Conservation (phyloP, 306 rosid species). For the Pterocarpus santalinus region DNA sequence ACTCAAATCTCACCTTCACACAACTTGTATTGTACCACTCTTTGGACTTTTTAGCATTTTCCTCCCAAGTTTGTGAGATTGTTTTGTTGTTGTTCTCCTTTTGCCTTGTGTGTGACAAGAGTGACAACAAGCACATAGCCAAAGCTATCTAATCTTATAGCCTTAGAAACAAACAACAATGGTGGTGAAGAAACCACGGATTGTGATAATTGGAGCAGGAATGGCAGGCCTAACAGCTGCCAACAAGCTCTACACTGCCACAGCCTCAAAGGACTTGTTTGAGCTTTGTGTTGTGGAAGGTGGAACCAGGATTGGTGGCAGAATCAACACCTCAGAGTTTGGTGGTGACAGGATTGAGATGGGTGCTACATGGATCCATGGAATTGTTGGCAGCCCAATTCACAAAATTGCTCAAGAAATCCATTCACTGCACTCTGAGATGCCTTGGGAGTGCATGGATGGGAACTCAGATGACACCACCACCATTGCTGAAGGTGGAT, state of each 20-base stretch:
- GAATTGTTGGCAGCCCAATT: slow-evolving; percentile 90
- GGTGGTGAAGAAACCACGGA: slow-evolving; percentile 80
- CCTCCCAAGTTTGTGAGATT: slow-evolving; percentile 17
- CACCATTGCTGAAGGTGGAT: slow-evolving; percentile 86
- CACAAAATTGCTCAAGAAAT: slow-evolving; percentile 77
- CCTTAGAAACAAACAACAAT: slow-evolving; percentile 46
- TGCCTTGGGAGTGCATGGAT: slow-evolving; percentile 99
- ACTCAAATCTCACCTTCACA: slow-evolving; percentile 68
- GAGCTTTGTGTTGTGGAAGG: slow-evolving; percentile 89
- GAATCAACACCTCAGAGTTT: slow-evolving; percentile 90
- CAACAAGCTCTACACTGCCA: slow-evolving; percentile 75
- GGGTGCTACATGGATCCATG: slow-evolving; percentile 99
- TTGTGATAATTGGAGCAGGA: slow-evolving; percentile 96
- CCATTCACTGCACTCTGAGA: slow-evolving; percentile 74
- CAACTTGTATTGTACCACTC: slow-evolving; percentile 36
- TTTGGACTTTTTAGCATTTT: background rate
- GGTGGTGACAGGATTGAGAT: slow-evolving; percentile 93
- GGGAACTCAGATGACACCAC: slow-evolving; percentile 64
- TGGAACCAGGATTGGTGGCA: slow-evolving; percentile 89
- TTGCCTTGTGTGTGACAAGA: background rate
- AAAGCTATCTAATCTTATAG: background rate
- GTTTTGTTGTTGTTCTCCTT: slow-evolving; percentile 20
- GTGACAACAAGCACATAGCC: background rate
- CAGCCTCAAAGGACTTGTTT: slow-evolving; percentile 63
- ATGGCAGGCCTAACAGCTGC: slow-evolving; percentile 99